phyloP scores from a whole-genome alignment of 2,329 filamentous ascomycete genomes.

The Coniochaeta hoffmannii region DNA sequence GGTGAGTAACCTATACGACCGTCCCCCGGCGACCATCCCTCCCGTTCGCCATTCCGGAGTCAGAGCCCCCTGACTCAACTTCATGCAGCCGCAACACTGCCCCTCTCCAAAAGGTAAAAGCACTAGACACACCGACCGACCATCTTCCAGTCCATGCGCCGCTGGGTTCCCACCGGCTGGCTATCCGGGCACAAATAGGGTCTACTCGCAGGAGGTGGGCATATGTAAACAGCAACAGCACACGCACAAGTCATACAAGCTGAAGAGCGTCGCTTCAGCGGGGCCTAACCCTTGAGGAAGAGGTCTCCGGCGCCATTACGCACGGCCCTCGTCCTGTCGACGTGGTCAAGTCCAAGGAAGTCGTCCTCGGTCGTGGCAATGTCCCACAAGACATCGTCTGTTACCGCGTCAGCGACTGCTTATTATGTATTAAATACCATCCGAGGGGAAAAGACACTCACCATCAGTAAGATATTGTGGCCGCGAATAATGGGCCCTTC shows the following conservation, averaged over 20 bases:
- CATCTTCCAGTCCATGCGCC: too few species aligned
- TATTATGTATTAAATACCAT: background rate
- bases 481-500: conserved; percentile 64
- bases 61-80: background rate
- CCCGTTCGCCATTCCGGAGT: background rate
- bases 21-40: background rate
- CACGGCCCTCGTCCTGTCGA: conserved; percentile 50
- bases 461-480: conserved; percentile 82
- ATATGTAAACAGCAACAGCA: background rate
- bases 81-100: background rate
- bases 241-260: background rate
- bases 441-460: conserved; percentile 36
- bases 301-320: conserved; percentile 57
- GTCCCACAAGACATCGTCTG: conserved; percentile 54
- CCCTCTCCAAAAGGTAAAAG: background rate
- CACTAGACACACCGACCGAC: background rate
- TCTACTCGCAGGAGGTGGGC: background rate
- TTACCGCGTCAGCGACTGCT: conserved; percentile 13
- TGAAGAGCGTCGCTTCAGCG: background rate
- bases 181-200: too few species aligned
- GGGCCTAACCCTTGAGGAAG: conserved; percentile 39
- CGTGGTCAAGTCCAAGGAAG: conserved; percentile 57
- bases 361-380: conserved; percentile 48
- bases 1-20: background rate
- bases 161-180: too few species aligned